Base-by-base conservation (phyloP, 177 flowering plant species). In the Telopea speciosissima region DNA sequence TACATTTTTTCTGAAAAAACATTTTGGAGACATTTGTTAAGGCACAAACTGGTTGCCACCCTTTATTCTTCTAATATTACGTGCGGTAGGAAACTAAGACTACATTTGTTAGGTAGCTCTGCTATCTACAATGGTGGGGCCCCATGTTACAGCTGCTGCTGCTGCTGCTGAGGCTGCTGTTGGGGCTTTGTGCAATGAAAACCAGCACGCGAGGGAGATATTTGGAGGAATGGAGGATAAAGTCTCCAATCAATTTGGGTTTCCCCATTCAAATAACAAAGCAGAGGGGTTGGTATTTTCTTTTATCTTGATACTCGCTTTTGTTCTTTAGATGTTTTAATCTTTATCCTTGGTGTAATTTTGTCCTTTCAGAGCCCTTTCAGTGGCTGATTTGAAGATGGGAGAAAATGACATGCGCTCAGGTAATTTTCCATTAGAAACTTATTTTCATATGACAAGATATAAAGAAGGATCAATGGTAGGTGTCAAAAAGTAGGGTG, bases 111-210 rank as follows among this genome's bases (percentile, higher is more conserved):
- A 93, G 98, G 88, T 89, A 42, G 85, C 94, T 81, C 73, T 67
- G 66, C 77, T 93, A 26, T 83, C 92, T 42, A 77, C 85, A 42
- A 80, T 79, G 76, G 90, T 85, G 76, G 87, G 88, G 36, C 91
- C 97, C 59, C 80, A 80, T 74, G 68, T 93, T 58, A 80, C 91
- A 63, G 84, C 88, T 24, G 87, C 91, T 71, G 98, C 88, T 24
- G 87, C 91, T 71, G 98, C 97, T 45, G 88, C 92, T 65, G 87
- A 88, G 72, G 96, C 95, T 80, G 87, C 96, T 73, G 76, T 95
- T 70, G 44, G 82, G 13, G 85, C 89, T 40, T 84, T 95, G 63
- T 90, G 89, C 77, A 76, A 84, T 14, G 96, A 87, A 70, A 83
- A 75, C 68, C 89, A 82, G 24, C 83, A 70, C 77, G 72, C 88